Evolutionary conservation across 345 rosid species (phyloP).

Genomic region (Zanthoxylum bungeanum): DNA sequence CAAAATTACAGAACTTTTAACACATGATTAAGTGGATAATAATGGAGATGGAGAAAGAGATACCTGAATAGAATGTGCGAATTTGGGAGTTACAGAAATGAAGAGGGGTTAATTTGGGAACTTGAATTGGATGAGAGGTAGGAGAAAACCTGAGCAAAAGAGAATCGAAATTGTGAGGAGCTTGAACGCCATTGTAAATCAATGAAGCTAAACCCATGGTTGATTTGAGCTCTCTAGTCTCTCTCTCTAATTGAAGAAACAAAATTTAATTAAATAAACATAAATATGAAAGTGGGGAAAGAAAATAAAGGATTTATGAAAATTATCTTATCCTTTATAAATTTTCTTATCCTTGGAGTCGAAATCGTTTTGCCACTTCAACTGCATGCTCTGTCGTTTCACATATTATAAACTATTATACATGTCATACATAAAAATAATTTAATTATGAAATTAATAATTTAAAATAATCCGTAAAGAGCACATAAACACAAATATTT

Average conservation of each 20-base stretch:
- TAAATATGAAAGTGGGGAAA: too few species aligned
- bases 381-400: too few species aligned
- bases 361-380: too few species aligned
- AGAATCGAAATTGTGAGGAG: constrained; percentile 41
- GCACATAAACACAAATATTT: too few species aligned
- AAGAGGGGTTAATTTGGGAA: constrained; percentile 34
- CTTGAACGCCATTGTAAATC: constrained; percentile 42
- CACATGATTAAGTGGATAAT: neutral
- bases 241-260: neutral
- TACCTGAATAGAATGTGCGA: constrained; percentile 18
- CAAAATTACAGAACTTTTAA: neutral
- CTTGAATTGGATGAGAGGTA: constrained; percentile 23
- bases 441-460: too few species aligned
- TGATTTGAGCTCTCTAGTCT: neutral
- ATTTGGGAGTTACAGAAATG: constrained; percentile 32
- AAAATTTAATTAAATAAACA: too few species aligned
- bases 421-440: too few species aligned
- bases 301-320: too few species aligned
- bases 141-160: constrained; percentile 29
- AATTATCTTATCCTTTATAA: too few species aligned
- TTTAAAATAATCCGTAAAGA: too few species aligned
- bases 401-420: too few species aligned
- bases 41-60: neutral
- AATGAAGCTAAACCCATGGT: constrained; percentile 68
- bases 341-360: too few species aligned